Percentiles rank a stretch among this genome's conserved stretches.
Conservation (phyloP, 1,284 basidiomycete species). For the Cutaneotrichosporon sp. region DNA sequence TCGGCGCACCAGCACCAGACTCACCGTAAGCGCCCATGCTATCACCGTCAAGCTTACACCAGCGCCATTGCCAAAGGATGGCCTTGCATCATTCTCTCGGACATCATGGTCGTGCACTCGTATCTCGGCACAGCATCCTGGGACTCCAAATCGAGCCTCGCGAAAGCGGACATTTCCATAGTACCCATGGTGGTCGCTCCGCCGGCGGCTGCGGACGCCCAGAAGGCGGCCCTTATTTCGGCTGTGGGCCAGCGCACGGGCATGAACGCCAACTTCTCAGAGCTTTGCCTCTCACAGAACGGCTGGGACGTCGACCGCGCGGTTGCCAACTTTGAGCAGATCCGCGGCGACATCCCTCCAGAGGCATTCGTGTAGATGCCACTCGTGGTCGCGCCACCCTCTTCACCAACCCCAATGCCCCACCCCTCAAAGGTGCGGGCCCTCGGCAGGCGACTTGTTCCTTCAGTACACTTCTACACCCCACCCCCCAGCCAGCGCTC, state of each 20-base stretch:
- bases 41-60: constrained; percentile 47
- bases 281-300: constrained; percentile 76
- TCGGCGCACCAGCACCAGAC: constrained; percentile 71
- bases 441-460: too few species aligned
- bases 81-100: constrained; percentile 84
- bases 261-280: constrained; percentile 67
- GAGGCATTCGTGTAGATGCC: constrained; percentile 27
- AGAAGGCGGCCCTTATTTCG: constrained; percentile 49
- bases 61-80: constrained; percentile 68
- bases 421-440: background rate
- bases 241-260: constrained; percentile 65
- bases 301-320: constrained; percentile 73
- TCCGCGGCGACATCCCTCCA: constrained; percentile 36
- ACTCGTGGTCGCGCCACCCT: background rate
- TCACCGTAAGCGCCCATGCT: constrained; percentile 57
- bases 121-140: constrained; percentile 77
- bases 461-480: too few species aligned
- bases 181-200: constrained; percentile 15
- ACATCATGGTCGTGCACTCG: constrained; percentile 74
- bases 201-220: background rate
- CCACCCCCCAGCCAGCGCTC: too few species aligned
- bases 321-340: constrained; percentile 69
- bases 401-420: background rate
- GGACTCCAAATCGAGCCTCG: constrained; percentile 30
- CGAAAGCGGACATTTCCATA: constrained; percentile 41